These are phyloP conservation scores for Spinellus fusiger DNA, from an alignment of 192 early-diverging fungal genomes.

Conservation along the genomic window DNA sequence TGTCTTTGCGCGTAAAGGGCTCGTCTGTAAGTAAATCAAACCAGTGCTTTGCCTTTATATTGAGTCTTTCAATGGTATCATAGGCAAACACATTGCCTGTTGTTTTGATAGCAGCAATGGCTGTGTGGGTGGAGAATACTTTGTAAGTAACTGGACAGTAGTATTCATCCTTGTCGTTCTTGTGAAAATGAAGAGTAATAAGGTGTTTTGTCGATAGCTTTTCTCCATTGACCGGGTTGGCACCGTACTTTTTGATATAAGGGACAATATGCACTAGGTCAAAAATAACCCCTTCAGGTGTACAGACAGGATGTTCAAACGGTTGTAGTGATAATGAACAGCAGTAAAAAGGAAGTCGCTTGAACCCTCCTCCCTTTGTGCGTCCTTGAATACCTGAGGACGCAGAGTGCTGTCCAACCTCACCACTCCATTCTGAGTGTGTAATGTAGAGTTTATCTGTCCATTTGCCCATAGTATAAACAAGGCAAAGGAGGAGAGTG, in stretches of 20 bases:
- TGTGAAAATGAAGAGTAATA: slow-evolving; percentile 73
- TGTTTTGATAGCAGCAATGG: slow-evolving; percentile 80
- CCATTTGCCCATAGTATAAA: slow-evolving; percentile 39
- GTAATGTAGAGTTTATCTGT: slow-evolving; percentile 89
- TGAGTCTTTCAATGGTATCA: slow-evolving; percentile 81
- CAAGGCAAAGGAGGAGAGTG: not conserved
- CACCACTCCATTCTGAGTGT: slow-evolving; percentile 55
- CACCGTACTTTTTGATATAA: slow-evolving; percentile 74
- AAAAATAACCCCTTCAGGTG: slow-evolving; percentile 81
- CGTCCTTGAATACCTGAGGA: slow-evolving; percentile 59
- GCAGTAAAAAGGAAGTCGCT: slow-evolving; percentile 75
- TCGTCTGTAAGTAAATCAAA: slow-evolving; percentile 82
- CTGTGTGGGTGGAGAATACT: slow-evolving; percentile 74
- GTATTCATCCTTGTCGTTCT: slow-evolving; percentile 75
- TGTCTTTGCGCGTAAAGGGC: slow-evolving; percentile 79
- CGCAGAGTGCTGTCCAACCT: slow-evolving; percentile 51
- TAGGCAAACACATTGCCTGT: slow-evolving; percentile 87
- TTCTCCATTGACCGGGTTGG: slow-evolving; percentile 80
- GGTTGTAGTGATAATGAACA: slow-evolving; percentile 90
- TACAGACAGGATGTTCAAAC: slow-evolving; percentile 81
- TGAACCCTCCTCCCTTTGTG: slow-evolving; percentile 50
- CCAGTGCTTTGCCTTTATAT: slow-evolving; percentile 82
- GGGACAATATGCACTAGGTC: slow-evolving; percentile 81
- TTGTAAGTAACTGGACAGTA: slow-evolving; percentile 90
- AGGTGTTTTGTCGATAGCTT: slow-evolving; percentile 68